These are phyloP conservation scores for Chaetomiaceae sp. DNA, from an alignment of 2,329 filamentous ascomycete species.

Conservation along the genomic window DNA sequence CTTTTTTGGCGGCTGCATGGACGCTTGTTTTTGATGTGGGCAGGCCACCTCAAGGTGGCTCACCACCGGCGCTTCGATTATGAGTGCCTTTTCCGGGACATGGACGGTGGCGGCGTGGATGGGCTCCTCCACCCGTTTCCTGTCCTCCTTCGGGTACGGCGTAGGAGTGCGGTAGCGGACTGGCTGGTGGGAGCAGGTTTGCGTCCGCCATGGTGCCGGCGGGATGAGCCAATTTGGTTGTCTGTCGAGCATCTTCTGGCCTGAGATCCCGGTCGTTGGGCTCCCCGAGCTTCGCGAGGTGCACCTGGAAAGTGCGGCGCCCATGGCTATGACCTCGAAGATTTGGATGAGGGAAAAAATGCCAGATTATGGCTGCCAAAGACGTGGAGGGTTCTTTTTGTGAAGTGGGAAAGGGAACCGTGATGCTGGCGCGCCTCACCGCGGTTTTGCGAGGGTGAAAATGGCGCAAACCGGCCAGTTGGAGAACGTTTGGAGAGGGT, in stretches of 20 bases:
- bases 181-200: conserved; percentile 5
- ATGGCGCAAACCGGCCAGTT: conserved; percentile 9
- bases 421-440: not conserved
- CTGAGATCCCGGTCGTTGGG: conserved; percentile 9
- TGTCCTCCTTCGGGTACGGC: conserved; percentile 20
- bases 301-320: conserved; percentile 17
- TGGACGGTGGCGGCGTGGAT: not conserved
- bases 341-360: not conserved
- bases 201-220: conserved; percentile 13
- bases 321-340: conserved; percentile 7
- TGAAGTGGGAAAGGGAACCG: not conserved
- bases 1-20: not conserved
- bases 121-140: conserved; percentile 10
- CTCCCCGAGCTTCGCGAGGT: not conserved
- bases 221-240: conserved; percentile 21
- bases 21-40: not conserved
- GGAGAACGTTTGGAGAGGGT: not conserved
- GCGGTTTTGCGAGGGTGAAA: not conserved
- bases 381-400: not conserved
- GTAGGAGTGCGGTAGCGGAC: conserved; percentile 21
- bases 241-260: conserved; percentile 16
- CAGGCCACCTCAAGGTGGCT: conserved; percentile 5
- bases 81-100: conserved; percentile 6
- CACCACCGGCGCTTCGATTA: conserved; percentile 9
- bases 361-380: not conserved